Conservation (phyloP, 2,329 filamentous ascomycete genomes). For the Colletotrichum tropicicola region DNA sequence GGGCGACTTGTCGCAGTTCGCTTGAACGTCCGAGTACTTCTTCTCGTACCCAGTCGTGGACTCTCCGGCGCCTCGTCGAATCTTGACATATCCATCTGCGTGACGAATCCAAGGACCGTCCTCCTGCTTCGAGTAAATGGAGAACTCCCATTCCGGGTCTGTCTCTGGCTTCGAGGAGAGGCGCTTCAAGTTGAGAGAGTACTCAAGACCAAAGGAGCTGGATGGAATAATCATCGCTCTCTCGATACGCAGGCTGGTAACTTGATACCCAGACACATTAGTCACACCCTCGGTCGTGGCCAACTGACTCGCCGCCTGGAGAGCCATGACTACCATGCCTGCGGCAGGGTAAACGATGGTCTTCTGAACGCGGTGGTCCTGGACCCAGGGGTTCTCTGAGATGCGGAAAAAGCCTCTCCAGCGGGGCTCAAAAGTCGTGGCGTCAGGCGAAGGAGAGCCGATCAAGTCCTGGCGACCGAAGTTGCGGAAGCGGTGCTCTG, state of each 20-base stretch:
- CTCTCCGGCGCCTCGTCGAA: not conserved
- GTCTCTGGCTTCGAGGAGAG: constrained; percentile 18
- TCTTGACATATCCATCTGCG: constrained; percentile 33
- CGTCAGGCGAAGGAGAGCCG: constrained; percentile 54
- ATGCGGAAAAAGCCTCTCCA: constrained; percentile 60
- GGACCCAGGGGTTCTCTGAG: constrained; percentile 60
- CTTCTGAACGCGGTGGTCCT: constrained; percentile 60
- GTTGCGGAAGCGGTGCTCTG: constrained; percentile 52
- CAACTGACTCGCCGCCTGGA: constrained; percentile 56
- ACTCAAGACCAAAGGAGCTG: constrained; percentile 57
- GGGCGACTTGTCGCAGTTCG: constrained; percentile 42
- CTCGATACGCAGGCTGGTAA: constrained; percentile 55
- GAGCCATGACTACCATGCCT: constrained; percentile 58
- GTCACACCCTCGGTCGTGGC: constrained; percentile 23
- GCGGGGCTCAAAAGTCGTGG: constrained; percentile 53
- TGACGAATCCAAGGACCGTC: constrained; percentile 34
- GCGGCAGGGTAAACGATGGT: constrained; percentile 60
- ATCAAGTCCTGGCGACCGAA: constrained; percentile 60
- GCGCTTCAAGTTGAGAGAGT: constrained; percentile 54
- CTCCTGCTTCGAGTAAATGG: constrained; percentile 55
- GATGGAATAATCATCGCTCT: constrained; percentile 61
- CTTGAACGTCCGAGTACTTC: constrained; percentile 35
- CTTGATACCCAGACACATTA: constrained; percentile 48
- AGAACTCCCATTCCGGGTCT: constrained; percentile 45
- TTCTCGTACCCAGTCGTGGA: constrained; percentile 15